Percentiles rank a stretch among this genome's conserved stretches.
phyloP scores from a whole-genome alignment of 148 eudicot species.

The Drosera capensis region DNA sequence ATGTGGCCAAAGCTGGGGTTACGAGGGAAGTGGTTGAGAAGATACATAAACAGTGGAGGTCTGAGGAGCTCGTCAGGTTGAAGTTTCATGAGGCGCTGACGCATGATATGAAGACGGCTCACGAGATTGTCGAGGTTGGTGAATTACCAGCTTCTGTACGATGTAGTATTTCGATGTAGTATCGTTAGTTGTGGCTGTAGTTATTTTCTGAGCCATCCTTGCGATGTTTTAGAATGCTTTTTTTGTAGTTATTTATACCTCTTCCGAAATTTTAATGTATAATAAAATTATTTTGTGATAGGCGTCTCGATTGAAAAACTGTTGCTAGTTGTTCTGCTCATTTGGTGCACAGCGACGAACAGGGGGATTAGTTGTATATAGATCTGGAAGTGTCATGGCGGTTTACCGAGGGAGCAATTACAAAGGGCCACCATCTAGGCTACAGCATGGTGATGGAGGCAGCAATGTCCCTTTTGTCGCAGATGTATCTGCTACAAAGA shows the following conservation, averaged over 20 bases:
- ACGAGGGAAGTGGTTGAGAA: conserved; percentile 66
- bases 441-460: conserved; percentile 17
- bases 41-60: conserved; percentile 90
- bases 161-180: not conserved
- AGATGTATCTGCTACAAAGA: conserved; percentile 31
- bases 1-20: conserved; percentile 83
- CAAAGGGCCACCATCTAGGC: conserved; percentile 45
- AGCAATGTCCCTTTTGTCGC: conserved; percentile 30
- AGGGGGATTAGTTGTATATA: conserved; percentile 84
- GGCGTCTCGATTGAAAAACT: too few relatives aligned
- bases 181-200: not conserved
- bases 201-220: conserved; percentile 28
- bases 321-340: not conserved
- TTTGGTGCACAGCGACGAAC: conserved; percentile 66
- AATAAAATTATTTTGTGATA: too few relatives aligned
- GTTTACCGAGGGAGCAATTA: conserved; percentile 79
- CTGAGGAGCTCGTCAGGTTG: conserved; percentile 70
- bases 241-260: too few relatives aligned
- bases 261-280: too few relatives aligned
- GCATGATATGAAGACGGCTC: conserved; percentile 93
- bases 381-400: conserved; percentile 98
- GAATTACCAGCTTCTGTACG: not conserved
- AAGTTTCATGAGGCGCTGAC: conserved; percentile 86
- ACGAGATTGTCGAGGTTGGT: conserved; percentile 82
- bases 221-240: too few relatives aligned